Evolutionary conservation across 106 monocot species (phyloP), one percentile per base, ranked within the genome.

Genomic region (Alisma plantagoaquatica): DNA sequence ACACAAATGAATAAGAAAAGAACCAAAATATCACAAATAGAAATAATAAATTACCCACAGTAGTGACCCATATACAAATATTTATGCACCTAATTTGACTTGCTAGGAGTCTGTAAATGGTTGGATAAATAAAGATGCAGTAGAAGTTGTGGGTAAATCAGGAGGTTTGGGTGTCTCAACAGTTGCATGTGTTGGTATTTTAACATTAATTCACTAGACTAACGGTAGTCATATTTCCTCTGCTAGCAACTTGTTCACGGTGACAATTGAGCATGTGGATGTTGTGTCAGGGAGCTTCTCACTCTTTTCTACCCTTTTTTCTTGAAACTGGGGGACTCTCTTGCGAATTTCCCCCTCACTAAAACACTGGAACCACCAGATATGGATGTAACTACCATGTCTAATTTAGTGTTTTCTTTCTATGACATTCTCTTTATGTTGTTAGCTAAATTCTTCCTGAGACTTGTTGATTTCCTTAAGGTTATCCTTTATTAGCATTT

Each of bases 61-160:
- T 50, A 98, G 63, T 47, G 89, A 78, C 57, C 96, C 88, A 77
- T 87, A 94, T 51, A 84, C 93, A 87, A 80, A 80, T 46, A 94
- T 94, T 58, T 94, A 87, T 49, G 93, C 93, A 51, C 87, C 77
- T 43, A 94, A 32, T 69, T 94, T 87, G 1, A 94, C 74, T 77
- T 94, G 93, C 33, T 94, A 87, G 47, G 57, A 18, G 65, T 94
- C 83, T 44, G 87, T 83, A 51, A 94, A 94, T 53, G 87, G 87
- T 29, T 83, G 83, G 50, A 73, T 69, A 60, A 72, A 67, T 35
- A 72, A 52, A 41, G 70, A 55, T 24, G 73, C 30, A 21, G 67
- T 71, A 56, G 60, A 30, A 50, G 74, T 76, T 53, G 66, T 14
- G 59, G 66, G 77, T 54, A 77, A 57, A 69, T 83, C 87, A 46